phyloP scores from a whole-genome alignment of 345 rosid species.

The Barbarea vulgaris region DNA sequence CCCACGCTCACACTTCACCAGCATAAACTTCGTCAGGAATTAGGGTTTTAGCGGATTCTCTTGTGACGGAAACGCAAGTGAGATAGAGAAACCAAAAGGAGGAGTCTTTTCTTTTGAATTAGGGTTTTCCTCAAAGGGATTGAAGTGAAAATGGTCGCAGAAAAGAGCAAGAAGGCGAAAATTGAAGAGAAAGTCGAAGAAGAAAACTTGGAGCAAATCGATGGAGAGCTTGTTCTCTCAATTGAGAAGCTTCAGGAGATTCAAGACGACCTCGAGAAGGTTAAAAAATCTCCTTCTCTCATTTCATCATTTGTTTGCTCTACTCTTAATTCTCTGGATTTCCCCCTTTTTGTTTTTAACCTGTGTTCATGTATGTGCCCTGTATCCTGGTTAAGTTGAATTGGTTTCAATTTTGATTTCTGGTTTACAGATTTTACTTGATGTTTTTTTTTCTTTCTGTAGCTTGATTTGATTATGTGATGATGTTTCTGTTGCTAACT shows the following conservation, averaged over 20 bases:
- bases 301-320: neutral
- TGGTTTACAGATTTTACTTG: neutral
- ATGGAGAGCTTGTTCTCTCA: slow-evolving; percentile 76
- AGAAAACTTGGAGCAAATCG: slow-evolving; percentile 69
- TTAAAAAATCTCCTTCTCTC: neutral
- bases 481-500: neutral
- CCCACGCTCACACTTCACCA: slow-evolving; percentile 12
- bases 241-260: slow-evolving; percentile 97
- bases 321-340: neutral
- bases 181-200: slow-evolving; percentile 60
- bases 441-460: neutral
- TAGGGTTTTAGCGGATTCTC: slow-evolving; percentile 56
- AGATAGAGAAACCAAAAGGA: neutral
- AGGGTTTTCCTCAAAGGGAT: slow-evolving; percentile 14
- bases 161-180: slow-evolving; percentile 86
- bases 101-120: slow-evolving; percentile 1
- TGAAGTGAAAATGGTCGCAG: slow-evolving; percentile 62
- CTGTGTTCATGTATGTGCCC: neutral
- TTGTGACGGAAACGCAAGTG: slow-evolving; percentile 9
- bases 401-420: neutral
- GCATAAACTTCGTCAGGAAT: slow-evolving; percentile 12
- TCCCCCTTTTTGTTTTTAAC: neutral
- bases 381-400: slow-evolving; percentile 8
- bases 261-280: slow-evolving; percentile 98
- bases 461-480: neutral